Evolutionary conservation across 768 basidiomycete species (phyloP).

Genomic region (Nevesoporus exiguus): DNA sequence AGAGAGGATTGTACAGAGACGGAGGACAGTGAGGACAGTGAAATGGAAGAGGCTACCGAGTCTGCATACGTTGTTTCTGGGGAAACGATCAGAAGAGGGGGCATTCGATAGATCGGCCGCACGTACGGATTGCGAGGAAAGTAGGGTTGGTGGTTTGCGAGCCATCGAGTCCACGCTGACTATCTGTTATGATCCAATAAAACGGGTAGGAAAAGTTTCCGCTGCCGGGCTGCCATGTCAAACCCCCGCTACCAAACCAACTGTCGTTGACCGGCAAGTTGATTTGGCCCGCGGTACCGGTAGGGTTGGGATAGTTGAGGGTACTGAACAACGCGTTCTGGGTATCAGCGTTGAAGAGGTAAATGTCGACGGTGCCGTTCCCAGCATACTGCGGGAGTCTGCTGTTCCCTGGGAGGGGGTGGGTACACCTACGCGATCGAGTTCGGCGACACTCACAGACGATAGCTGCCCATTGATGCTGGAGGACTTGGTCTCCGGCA

Average conservation of each 20-base stretch:
- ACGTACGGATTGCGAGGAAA: conserved; percentile 80
- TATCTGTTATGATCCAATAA: conserved; percentile 72
- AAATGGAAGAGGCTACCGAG: conserved; percentile 57
- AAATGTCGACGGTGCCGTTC: conserved; percentile 65
- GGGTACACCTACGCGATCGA: conserved; percentile 9
- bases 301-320: conserved; percentile 46
- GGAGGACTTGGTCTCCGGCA: conserved; percentile 50
- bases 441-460: conserved; percentile 59
- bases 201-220: conserved; percentile 61
- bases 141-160: conserved; percentile 63
- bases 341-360: conserved; percentile 73
- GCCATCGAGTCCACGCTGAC: conserved; percentile 53
- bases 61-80: conserved; percentile 76
- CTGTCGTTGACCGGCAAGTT: conserved; percentile 63
- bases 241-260: conserved; percentile 64
- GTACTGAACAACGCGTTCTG: conserved; percentile 44
- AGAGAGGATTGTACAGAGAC: conserved; percentile 31
- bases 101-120: background rate
- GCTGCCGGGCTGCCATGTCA: conserved; percentile 40
- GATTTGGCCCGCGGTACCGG: conserved; percentile 52
- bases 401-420: conserved; percentile 62
- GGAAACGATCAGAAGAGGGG: conserved; percentile 8
- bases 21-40: conserved; percentile 43
- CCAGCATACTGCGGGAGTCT: conserved; percentile 63
- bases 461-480: conserved; percentile 72